phyloP scores from a whole-genome alignment of 768 basidiomycete species.

The Lactarius sp. region DNA sequence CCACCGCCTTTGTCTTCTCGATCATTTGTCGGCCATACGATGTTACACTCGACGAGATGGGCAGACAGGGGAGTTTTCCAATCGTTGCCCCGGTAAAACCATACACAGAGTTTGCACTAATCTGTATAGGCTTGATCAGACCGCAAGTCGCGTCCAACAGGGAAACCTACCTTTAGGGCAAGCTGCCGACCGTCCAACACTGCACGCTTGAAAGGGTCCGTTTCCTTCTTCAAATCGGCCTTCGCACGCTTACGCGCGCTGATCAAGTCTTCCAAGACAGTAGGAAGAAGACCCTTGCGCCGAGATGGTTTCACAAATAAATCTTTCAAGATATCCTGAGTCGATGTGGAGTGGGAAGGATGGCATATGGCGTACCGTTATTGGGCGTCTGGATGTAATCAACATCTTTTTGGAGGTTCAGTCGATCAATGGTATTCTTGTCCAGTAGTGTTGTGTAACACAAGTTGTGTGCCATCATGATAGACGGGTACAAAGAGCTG shows the following conservation, averaged over 20 bases:
- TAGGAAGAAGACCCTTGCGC: conserved; percentile 88
- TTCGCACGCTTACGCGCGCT: conserved; percentile 92
- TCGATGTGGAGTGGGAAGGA: not conserved
- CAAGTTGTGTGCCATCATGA: conserved; percentile 99
- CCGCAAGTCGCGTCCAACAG: not conserved
- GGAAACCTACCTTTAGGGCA: conserved; percentile 72
- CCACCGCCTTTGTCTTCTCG: conserved; percentile 85
- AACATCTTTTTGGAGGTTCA: conserved; percentile 72
- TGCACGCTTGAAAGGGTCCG: conserved; percentile 93
- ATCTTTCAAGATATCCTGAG: conserved; percentile 44
- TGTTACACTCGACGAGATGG: conserved; percentile 93
- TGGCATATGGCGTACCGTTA: conserved; percentile 54
- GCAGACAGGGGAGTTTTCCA: conserved; percentile 91
- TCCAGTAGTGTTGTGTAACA: conserved; percentile 97
- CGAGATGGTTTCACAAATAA: conserved; percentile 68
- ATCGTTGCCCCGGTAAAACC: conserved; percentile 98
- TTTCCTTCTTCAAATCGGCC: conserved; percentile 93
- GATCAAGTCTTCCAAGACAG: conserved; percentile 89
- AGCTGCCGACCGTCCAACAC: conserved; percentile 96
- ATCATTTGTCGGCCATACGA: conserved; percentile 99
- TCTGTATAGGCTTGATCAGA: conserved; percentile 42
- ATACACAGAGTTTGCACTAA: conserved; percentile 98
- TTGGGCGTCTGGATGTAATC: conserved; percentile 97
- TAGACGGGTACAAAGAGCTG: conserved; percentile 96
- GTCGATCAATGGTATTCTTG: conserved; percentile 66